Evolutionary conservation across 1,284 basidiomycete genomes (phyloP).

Genomic region (Ceratobasidium sp.): DNA sequence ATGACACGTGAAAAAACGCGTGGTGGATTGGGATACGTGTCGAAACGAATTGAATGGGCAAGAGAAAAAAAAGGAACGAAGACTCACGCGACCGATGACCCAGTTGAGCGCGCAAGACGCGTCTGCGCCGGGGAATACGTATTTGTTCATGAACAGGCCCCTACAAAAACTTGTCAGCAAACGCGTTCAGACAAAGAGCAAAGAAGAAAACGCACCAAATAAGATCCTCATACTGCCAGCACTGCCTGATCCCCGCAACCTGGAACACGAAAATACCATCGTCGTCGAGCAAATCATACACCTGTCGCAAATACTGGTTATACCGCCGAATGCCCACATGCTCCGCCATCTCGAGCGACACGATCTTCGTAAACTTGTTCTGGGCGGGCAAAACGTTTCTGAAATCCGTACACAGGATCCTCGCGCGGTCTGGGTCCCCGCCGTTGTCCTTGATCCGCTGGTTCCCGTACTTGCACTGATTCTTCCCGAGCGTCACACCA

Average conservation of each 20-base stretch:
- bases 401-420: constrained; percentile 96
- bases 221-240: constrained; percentile 98
- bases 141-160: constrained; percentile 96
- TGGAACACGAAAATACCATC: constrained; percentile 96
- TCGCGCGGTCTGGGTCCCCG: constrained; percentile 79
- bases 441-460: constrained; percentile 89
- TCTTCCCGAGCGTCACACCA: constrained; percentile 92
- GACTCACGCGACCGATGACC: constrained; percentile 83
- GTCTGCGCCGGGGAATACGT: constrained; percentile 98
- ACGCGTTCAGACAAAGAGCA: constrained; percentile 8
- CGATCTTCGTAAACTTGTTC: constrained; percentile 93
- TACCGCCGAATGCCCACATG: constrained; percentile 98
- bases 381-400: constrained; percentile 88
- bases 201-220: constrained; percentile 71
- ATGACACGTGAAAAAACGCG: too few species aligned
- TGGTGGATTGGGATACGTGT: background rate
- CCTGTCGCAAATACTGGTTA: constrained; percentile 87
- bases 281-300: constrained; percentile 95
- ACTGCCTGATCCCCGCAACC: constrained; percentile 91
- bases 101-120: constrained; percentile 95
- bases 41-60: too few species aligned
- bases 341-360: constrained; percentile 99
- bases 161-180: constrained; percentile 56
- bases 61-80: background rate
- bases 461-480: constrained; percentile 95